Evolutionary conservation across 2,329 filamentous ascomycete genomes (phyloP).

Genomic region (Trichoderma koningiopsis): DNA sequence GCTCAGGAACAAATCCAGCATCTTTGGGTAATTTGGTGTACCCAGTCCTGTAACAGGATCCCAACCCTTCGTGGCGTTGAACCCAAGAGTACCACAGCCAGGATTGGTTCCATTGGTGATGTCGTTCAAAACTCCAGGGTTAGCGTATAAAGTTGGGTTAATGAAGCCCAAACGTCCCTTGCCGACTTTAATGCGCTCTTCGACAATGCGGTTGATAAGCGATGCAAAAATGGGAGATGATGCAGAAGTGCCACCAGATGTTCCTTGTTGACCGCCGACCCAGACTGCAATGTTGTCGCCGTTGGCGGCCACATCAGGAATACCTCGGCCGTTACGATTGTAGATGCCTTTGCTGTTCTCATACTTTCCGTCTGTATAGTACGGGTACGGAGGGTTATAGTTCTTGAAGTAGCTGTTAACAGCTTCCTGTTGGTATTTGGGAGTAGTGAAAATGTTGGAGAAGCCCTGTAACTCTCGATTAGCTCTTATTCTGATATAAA

Average conservation of each 20-base stretch:
- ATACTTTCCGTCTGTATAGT: constrained; percentile 38
- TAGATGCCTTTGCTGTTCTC: constrained; percentile 40
- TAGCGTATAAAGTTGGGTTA: constrained; percentile 23
- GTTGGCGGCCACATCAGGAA: constrained; percentile 38
- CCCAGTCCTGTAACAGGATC: constrained; percentile 26
- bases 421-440: constrained; percentile 49
- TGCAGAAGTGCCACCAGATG: constrained; percentile 27
- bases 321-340: constrained; percentile 46
- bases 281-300: constrained; percentile 31
- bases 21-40: constrained; percentile 25
- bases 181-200: constrained; percentile 32
- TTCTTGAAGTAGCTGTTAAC: constrained; percentile 42
- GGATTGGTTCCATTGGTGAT: constrained; percentile 32
- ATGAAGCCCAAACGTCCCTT: constrained; percentile 44
- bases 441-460: constrained; percentile 50
- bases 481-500: not conserved
- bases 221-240: constrained; percentile 29
- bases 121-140: constrained; percentile 9
- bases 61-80: constrained; percentile 30
- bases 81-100: constrained; percentile 38
- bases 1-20: constrained; percentile 23
- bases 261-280: constrained; percentile 49
- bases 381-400: constrained; percentile 42
- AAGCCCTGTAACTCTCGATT: constrained; percentile 39
- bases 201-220: constrained; percentile 31